Percentiles rank a stretch among this genome's conserved stretches.
Evolutionary conservation across 129 eudicot species (phyloP).

Genomic region (Flaveria sonorensis): DNA sequence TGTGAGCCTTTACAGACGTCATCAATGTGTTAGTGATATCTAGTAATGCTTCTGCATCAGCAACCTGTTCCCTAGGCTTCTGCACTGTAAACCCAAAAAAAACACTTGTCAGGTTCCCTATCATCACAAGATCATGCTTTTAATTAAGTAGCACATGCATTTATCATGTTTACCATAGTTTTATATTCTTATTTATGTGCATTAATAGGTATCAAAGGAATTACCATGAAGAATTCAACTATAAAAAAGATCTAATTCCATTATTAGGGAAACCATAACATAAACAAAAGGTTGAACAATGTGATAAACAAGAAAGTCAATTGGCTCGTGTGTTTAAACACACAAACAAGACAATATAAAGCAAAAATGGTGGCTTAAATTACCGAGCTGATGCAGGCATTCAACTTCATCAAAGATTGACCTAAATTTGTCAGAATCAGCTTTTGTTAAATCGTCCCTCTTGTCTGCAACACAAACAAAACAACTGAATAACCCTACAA

Average conservation of each 20-base stretch:
- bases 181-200: too few relatives aligned
- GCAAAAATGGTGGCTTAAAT: neutral
- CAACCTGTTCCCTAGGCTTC: slow-evolving; percentile 96
- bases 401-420: slow-evolving; percentile 69
- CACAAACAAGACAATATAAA: too few relatives aligned
- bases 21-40: slow-evolving; percentile 78
- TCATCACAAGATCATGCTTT: neutral
- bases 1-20: slow-evolving; percentile 77
- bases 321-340: too few relatives aligned
- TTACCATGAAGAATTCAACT: too few relatives aligned
- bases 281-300: too few relatives aligned
- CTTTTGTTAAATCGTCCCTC: slow-evolving; percentile 64
- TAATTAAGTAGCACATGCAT: neutral
- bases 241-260: too few relatives aligned
- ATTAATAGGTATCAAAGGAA: too few relatives aligned
- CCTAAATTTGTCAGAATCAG: slow-evolving; percentile 62
- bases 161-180: neutral
- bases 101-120: neutral
- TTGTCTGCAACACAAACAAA: slow-evolving; percentile 50
- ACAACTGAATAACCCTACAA: neutral
- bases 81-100: slow-evolving; percentile 48
- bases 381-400: slow-evolving; percentile 81
- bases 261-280: too few relatives aligned
- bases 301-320: neutral
- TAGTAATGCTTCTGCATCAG: slow-evolving; percentile 93